These are phyloP conservation scores for Gliomastix tumulicola DNA, from an alignment of 2,329 filamentous ascomycete genomes.

Conservation along the genomic window DNA sequence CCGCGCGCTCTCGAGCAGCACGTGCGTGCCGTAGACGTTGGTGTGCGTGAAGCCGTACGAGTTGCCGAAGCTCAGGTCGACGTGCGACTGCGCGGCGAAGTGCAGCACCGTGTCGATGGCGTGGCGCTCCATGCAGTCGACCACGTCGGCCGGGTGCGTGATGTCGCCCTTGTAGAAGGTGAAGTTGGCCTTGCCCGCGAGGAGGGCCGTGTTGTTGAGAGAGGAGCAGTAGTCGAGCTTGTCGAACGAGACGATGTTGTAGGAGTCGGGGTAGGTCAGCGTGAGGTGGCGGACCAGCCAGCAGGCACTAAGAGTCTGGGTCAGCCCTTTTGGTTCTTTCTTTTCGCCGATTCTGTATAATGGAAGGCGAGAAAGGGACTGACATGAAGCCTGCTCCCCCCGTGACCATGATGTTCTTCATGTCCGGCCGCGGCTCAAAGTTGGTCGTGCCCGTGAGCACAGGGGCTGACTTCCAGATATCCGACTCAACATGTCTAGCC, in stretches of 20 bases:
- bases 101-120: slow-evolving; percentile 76
- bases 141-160: slow-evolving; percentile 62
- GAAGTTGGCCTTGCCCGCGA: slow-evolving; percentile 65
- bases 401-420: slow-evolving; percentile 77
- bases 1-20: slow-evolving; percentile 70
- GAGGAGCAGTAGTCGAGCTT: slow-evolving; percentile 80
- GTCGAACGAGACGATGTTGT: slow-evolving; percentile 78
- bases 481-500: too few species aligned
- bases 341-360: neutral
- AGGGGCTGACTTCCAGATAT: slow-evolving; percentile 66
- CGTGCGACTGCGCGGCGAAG: slow-evolving; percentile 81
- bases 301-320: slow-evolving; percentile 57
- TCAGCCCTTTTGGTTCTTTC: too few species aligned
- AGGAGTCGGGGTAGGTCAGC: slow-evolving; percentile 64
- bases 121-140: slow-evolving; percentile 63
- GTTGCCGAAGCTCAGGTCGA: slow-evolving; percentile 77
- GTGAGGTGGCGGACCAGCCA: slow-evolving; percentile 77
- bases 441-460: slow-evolving; percentile 62
- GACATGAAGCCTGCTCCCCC: slow-evolving; percentile 84
- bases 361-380: too few species aligned
- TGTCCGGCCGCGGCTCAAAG: slow-evolving; percentile 61
- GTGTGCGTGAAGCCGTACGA: slow-evolving; percentile 75
- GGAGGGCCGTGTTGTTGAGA: slow-evolving; percentile 67
- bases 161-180: slow-evolving; percentile 75
- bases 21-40: slow-evolving; percentile 80